Evolutionary conservation across 345 rosid genomes (phyloP).

Genomic region (Eucalyptus albens): DNA sequence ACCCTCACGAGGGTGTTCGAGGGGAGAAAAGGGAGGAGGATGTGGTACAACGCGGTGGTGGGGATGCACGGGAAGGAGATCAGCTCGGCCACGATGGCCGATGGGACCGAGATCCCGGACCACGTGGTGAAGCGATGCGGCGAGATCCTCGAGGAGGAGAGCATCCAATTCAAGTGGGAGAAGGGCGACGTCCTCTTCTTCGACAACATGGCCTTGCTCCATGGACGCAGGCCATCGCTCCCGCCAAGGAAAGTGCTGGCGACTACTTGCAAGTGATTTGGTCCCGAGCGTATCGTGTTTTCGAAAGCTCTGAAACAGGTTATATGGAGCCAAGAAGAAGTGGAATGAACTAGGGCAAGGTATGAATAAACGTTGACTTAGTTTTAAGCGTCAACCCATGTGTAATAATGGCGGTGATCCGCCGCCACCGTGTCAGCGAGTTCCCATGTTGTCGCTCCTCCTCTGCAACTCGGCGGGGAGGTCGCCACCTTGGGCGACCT

Average conservation of each 20-base stretch:
- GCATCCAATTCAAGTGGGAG: slow-evolving; percentile 65
- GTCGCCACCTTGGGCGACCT: not conserved
- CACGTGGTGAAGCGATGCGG: slow-evolving; percentile 36
- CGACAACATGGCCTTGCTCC: slow-evolving; percentile 53
- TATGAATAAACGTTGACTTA: not conserved
- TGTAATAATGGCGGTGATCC: not conserved
- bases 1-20: slow-evolving; percentile 42
- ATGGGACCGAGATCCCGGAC: slow-evolving; percentile 40
- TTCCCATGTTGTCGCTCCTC: not conserved
- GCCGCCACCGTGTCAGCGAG: not conserved
- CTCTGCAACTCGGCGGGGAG: not conserved
- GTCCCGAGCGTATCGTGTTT: not conserved
- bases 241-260: slow-evolving; percentile 50
- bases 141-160: slow-evolving; percentile 63
- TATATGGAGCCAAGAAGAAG: not conserved
- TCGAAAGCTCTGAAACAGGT: not conserved
- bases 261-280: slow-evolving; percentile 35
- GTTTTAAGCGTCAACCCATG: not conserved
- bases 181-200: slow-evolving; percentile 55
- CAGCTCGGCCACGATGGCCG: slow-evolving; percentile 49
- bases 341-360: not conserved
- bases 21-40: slow-evolving; percentile 53
- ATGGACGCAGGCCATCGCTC: slow-evolving; percentile 54
- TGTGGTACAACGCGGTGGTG: slow-evolving; percentile 61
- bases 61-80: slow-evolving; percentile 54